Conservation (phyloP, 208 protist species). For the Leishmania major region DNA sequence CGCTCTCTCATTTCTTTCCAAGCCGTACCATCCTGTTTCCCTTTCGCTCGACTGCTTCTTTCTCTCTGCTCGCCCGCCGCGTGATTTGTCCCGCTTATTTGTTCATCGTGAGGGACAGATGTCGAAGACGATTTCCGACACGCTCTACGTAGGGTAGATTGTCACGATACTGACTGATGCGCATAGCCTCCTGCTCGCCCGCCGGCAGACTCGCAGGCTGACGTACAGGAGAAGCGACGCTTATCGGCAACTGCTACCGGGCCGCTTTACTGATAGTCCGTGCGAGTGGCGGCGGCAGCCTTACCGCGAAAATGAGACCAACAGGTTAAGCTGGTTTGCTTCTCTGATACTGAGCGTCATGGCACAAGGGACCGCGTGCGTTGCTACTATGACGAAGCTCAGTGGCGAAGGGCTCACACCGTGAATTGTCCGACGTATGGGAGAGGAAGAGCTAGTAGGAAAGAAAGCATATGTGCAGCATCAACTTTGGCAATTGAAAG, state of each 20-base stretch:
- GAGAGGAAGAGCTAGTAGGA: conserved; percentile 34
- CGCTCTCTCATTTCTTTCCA: neutral
- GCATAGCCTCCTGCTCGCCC: conserved; percentile 18
- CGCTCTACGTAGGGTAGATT: neutral
- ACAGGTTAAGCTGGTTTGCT: conserved; percentile 84
- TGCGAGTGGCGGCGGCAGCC: conserved; percentile 3
- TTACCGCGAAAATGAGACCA: conserved; percentile 25
- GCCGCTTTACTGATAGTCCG: neutral
- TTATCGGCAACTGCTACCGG: neutral
- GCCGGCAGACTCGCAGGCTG: neutral
- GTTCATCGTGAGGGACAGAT: neutral
- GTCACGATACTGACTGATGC: neutral
- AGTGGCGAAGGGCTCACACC: conserved; percentile 26
- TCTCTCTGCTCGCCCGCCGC: neutral
- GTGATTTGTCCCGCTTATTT: neutral
- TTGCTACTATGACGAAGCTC: conserved; percentile 70
- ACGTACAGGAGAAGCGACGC: neutral
- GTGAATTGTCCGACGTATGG: conserved; percentile 40
- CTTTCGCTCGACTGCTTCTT: neutral
- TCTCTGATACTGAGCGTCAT: conserved; percentile 91
- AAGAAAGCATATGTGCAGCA: conserved; percentile 64
- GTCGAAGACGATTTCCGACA: neutral
- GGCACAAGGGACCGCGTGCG: conserved; percentile 86
- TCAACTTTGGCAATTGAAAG: conserved; percentile 91
- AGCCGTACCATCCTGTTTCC: neutral